Evolutionary conservation across 1,139 yeast species (phyloP), one percentile per base, ranked within the genome.

Genomic region (Suhomyces coccinellae): DNA sequence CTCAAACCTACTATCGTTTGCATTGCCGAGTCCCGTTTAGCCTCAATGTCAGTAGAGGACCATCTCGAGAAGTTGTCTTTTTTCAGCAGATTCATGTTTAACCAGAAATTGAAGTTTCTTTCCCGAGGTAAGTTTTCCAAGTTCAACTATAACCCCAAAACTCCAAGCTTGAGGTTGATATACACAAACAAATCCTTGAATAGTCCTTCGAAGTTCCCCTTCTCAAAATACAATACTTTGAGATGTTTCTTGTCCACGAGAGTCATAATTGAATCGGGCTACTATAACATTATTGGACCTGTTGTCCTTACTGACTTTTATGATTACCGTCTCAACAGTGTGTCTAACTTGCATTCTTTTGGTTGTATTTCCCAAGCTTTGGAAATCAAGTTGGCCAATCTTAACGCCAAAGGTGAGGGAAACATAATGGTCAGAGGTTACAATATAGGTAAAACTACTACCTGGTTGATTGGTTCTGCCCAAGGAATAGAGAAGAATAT

Each of bases 341-440:
- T 56, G 0, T 37, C 48, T 2, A 38, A 45, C 8, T 50, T 62
- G 38, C 51, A 53, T 15, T 58, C 63, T 2, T 62, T 58, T 42
- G 85, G 85, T 2, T 75, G 80, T 43, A 63, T 82, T 9, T 65
- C 71, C 1, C 83, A 80, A 56, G 67, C 78, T 1, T 48, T 74
- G 38, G 86, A 80, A 51, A 69, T 80, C 36, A 77, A 79, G 54
- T 60, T 79, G 12, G 60, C 63, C 13, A 61, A 66, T 32, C 57
- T 67, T 38, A 61, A 65, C 7, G 59, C 63, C 2, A 52, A 64
- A 1, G 58, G 63, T 11, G 52, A 53, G n/a, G 90, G 90, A 2
- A 73, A 72, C 55, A 57, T 85, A 3, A 69, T 74, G 53, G 67
- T 81, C 2, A 68, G 93, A 48, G 95, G 93, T 0, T 85, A 83